phyloP scores from a whole-genome alignment of 2,329 filamentous ascomycete genomes.

The Monilinia aucupariae region DNA sequence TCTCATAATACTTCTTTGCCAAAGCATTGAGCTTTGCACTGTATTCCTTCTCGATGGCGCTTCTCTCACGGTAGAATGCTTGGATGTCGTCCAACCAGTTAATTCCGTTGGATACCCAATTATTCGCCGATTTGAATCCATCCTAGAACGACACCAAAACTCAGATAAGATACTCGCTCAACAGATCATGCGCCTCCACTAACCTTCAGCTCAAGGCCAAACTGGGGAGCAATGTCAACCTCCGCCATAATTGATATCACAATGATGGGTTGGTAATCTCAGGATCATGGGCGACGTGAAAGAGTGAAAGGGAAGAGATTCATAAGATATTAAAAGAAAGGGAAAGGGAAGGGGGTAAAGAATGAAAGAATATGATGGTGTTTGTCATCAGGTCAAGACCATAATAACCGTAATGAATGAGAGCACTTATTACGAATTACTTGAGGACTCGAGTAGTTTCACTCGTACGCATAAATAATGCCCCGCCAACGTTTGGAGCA shows the following conservation, averaged over 20 bases:
- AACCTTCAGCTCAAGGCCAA: slow-evolving; percentile 93
- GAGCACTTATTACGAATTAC: too few species aligned
- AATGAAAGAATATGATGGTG: slow-evolving; percentile 3
- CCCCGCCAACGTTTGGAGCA: slow-evolving; percentile 18
- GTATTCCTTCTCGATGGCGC: slow-evolving; percentile 94
- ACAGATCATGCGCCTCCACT: slow-evolving; percentile 27
- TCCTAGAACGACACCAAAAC: slow-evolving; percentile 52
- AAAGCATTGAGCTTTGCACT: slow-evolving; percentile 78
- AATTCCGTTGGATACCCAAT: slow-evolving; percentile 86
- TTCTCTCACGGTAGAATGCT: slow-evolving; percentile 92
- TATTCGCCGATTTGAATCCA: slow-evolving; percentile 91
- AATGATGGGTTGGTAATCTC: slow-evolving; percentile 9
- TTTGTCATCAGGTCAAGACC: not conserved
- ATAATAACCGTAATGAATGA: slow-evolving; percentile 8
- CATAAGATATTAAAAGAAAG: slow-evolving; percentile 17
- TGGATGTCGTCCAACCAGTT: slow-evolving; percentile 95
- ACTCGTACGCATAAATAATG: slow-evolving; percentile 12
- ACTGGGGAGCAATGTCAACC: slow-evolving; percentile 75
- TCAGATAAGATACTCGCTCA: slow-evolving; percentile 21
- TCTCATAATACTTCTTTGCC: slow-evolving; percentile 95
- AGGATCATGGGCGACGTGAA: slow-evolving; percentile 24
- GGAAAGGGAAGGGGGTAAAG: not conserved
- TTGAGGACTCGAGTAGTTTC: too few species aligned
- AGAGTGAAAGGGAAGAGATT: slow-evolving; percentile 16
- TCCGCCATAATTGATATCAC: slow-evolving; percentile 59